phyloP scores from a whole-genome alignment of 305 asterid species.

The Fraxinus sp. region DNA sequence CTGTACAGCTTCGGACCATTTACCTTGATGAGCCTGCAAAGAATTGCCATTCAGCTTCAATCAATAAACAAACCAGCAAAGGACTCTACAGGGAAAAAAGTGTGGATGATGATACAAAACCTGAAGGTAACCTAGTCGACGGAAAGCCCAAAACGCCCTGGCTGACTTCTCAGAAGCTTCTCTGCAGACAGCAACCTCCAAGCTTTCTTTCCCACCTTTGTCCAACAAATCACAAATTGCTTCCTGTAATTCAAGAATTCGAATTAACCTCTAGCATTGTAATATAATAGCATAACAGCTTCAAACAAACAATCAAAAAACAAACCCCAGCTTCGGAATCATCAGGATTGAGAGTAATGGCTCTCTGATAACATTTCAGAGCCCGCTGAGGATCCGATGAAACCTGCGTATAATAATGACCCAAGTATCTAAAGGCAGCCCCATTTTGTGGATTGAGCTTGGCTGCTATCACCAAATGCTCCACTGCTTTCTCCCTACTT shows the following conservation, averaged over 20 bases:
- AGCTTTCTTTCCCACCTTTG: conserved; percentile 68
- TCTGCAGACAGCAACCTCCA: conserved; percentile 73
- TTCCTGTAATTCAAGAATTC: conserved; percentile 43
- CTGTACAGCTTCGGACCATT: conserved; percentile 93
- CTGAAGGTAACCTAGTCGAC: conserved; percentile 87
- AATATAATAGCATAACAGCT: not conserved
- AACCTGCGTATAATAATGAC: conserved; percentile 63
- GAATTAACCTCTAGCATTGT: not conserved
- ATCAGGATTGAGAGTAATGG: conserved; percentile 74
- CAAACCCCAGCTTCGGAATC: conserved; percentile 80
- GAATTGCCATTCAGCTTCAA: conserved; percentile 12
- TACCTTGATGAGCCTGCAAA: conserved; percentile 72
- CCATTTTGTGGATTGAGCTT: conserved; percentile 79
- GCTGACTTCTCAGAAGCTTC: conserved; percentile 85
- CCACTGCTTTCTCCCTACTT: conserved; percentile 59
- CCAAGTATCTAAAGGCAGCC: conserved; percentile 77
- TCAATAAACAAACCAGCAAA: conserved; percentile 18
- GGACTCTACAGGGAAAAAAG: conserved; percentile 2
- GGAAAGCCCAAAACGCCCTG: conserved; percentile 95
- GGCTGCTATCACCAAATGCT: conserved; percentile 72
- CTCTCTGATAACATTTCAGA: conserved; percentile 90
- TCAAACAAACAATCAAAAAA: conserved; percentile 8
- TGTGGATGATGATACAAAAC: conserved; percentile 33
- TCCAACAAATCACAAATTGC: conserved; percentile 77
- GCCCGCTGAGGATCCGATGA: conserved; percentile 73